Evolutionary conservation across 768 basidiomycete species (phyloP).

Genomic region (Zangia roseola): DNA sequence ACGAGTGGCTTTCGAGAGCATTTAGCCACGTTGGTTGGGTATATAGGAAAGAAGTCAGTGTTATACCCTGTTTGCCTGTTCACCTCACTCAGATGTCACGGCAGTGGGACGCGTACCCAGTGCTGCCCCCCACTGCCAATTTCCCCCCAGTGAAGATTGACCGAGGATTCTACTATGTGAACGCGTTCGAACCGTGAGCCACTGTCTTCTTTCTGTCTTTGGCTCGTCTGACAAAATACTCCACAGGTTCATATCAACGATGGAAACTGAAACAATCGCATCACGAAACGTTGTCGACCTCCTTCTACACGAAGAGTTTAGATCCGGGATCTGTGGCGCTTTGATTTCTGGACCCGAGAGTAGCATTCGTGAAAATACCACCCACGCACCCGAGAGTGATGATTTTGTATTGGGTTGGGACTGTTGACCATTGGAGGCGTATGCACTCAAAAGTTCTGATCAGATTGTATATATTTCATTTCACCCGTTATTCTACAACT

Average conservation of each 20-base stretch:
- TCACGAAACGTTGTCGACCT: conserved; percentile 83
- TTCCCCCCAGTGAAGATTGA: conserved; percentile 82
- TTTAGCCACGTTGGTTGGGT: conserved; percentile 83
- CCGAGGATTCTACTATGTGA: conserved; percentile 84
- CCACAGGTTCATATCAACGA: conserved; percentile 77
- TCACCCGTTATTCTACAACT: background rate
- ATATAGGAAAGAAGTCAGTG: conserved; percentile 66
- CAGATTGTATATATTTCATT: conserved; percentile 1
- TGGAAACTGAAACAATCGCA: conserved; percentile 90
- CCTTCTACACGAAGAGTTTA: conserved; percentile 70
- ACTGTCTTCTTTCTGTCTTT: background rate
- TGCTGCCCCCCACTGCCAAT: conserved; percentile 57
- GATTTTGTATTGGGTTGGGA: conserved; percentile 75
- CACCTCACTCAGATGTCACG: conserved; percentile 3
- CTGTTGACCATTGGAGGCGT: conserved; percentile 46
- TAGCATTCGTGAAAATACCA: conserved; percentile 8
- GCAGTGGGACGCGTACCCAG: conserved; percentile 82
- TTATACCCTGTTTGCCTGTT: background rate
- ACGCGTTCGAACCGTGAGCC: conserved; percentile 85
- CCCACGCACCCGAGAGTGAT: conserved; percentile 19
- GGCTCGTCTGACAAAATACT: background rate
- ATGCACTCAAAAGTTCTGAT: background rate
- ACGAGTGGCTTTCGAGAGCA: conserved; percentile 65
- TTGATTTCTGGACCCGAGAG: conserved; percentile 29
- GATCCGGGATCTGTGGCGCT: conserved; percentile 64